Evolutionary conservation across 2,329 filamentous ascomycete genomes (phyloP).

Genomic region (Penicillium sp.): DNA sequence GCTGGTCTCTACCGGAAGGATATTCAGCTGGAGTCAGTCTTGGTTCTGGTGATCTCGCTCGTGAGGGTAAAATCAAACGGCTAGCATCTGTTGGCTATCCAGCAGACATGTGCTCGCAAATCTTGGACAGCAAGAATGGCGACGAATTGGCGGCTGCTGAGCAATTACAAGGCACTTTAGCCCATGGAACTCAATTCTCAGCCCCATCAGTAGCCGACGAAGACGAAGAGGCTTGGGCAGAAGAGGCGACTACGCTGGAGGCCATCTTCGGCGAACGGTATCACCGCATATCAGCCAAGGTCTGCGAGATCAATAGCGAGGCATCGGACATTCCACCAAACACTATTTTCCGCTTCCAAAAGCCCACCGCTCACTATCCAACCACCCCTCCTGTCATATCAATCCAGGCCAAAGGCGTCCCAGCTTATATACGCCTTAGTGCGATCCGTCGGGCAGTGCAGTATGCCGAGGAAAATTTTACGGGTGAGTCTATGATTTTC

Average conservation of each 20-base stretch:
- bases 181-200: constrained; percentile 46
- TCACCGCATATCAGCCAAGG: constrained; percentile 57
- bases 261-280: constrained; percentile 81
- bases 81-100: constrained; percentile 83
- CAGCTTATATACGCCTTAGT: constrained; percentile 90
- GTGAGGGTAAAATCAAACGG: constrained; percentile 78
- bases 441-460: constrained; percentile 74
- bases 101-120: constrained; percentile 74
- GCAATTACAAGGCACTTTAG: constrained; percentile 69
- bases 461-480: constrained; percentile 67
- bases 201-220: constrained; percentile 19
- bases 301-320: constrained; percentile 70
- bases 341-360: constrained; percentile 66
- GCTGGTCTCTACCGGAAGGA: constrained; percentile 86
- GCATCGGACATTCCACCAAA: constrained; percentile 44
- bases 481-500: constrained; percentile 88
- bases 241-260: constrained; percentile 79
- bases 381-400: constrained; percentile 65
- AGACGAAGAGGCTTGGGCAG: constrained; percentile 68
- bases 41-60: constrained; percentile 75
- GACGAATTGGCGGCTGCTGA: constrained; percentile 78
- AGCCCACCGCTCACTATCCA: constrained; percentile 70
- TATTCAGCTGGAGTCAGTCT: constrained; percentile 90
- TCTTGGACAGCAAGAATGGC: constrained; percentile 67
- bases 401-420: constrained; percentile 66